Percentiles rank a stretch among this genome's conserved stretches.
These are phyloP conservation scores for Trametes punicea DNA, from an alignment of 768 basidiomycete species.

Conservation along the genomic window DNA sequence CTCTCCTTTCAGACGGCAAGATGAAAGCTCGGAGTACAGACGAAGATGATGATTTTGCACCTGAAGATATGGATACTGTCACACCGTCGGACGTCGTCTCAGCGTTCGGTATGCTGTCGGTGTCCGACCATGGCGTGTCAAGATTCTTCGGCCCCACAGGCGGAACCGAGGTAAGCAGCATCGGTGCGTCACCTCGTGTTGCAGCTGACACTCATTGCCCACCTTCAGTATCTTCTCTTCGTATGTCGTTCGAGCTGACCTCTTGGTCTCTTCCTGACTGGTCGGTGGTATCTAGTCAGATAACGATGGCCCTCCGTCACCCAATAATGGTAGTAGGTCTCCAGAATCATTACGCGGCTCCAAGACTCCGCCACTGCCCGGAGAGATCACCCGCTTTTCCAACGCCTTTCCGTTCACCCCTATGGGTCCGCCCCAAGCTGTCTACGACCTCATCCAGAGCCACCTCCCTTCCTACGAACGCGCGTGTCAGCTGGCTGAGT, in stretches of 20 bases:
- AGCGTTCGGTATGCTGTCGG: slow-evolving; percentile 62
- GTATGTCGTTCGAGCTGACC: slow-evolving; percentile 7
- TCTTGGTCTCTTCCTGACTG: not conserved
- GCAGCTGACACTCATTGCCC: slow-evolving; percentile 3
- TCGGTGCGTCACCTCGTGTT: not conserved
- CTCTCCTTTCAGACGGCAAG: slow-evolving; percentile 51
- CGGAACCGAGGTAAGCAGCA: slow-evolving; percentile 56
- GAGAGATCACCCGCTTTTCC: slow-evolving; percentile 46
- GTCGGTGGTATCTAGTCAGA: slow-evolving; percentile 17
- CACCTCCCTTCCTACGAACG: slow-evolving; percentile 54
- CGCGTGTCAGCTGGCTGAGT: slow-evolving; percentile 42
- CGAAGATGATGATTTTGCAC: slow-evolving; percentile 30
- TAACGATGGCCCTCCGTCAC: slow-evolving; percentile 12
- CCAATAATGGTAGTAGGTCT: slow-evolving; percentile 23
- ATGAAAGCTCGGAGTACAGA: slow-evolving; percentile 40
- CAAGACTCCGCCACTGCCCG: slow-evolving; percentile 30
- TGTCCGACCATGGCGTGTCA: slow-evolving; percentile 63
- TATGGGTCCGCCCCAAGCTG: slow-evolving; percentile 43
- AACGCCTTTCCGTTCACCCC: slow-evolving; percentile 65
- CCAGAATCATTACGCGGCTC: slow-evolving; percentile 30
- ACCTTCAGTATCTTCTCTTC: slow-evolving; percentile 21
- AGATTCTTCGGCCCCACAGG: slow-evolving; percentile 77
- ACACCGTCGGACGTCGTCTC: slow-evolving; percentile 47
- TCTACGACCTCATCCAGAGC: slow-evolving; percentile 47
- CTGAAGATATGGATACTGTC: slow-evolving; percentile 1